These are phyloP conservation scores for Hypoxylon fragiforme DNA, from an alignment of 495 filamentous ascomycete genomes.

Conservation along the genomic window DNA sequence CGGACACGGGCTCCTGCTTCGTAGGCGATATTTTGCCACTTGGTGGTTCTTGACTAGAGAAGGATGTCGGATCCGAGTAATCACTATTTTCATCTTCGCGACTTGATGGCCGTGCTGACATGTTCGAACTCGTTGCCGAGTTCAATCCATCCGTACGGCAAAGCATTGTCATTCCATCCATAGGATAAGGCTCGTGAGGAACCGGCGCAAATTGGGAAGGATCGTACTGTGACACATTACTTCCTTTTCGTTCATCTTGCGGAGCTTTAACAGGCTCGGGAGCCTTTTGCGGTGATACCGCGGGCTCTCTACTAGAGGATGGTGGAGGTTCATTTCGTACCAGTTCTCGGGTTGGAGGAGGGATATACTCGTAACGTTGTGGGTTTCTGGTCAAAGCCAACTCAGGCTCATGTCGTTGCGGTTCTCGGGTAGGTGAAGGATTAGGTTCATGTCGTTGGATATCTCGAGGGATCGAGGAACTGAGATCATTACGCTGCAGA, in stretches of 20 bases:
- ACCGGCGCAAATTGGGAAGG: constrained; percentile 65
- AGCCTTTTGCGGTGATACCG: constrained; percentile 58
- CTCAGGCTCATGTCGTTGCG: constrained; percentile 6
- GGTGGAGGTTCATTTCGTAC: constrained; percentile 56
- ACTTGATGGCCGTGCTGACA: constrained; percentile 75
- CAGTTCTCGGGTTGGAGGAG: constrained; percentile 51
- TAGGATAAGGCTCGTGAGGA: constrained; percentile 91
- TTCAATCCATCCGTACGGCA: constrained; percentile 70
- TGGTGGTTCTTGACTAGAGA: constrained; percentile 77
- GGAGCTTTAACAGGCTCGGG: constrained; percentile 16
- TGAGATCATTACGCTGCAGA: background rate
- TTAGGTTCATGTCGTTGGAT: background rate
- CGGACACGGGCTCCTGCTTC: constrained; percentile 63
- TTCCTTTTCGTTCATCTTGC: constrained; percentile 44
- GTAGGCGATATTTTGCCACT: constrained; percentile 69
- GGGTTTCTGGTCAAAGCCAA: constrained; percentile 1
- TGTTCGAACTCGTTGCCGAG: constrained; percentile 79
- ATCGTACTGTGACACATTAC: constrained; percentile 53
- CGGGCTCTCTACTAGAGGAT: constrained; percentile 56
- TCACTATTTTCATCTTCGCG: constrained; percentile 92
- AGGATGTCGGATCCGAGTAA: constrained; percentile 84
- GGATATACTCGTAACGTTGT: constrained; percentile 15
- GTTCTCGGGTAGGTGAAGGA: background rate
- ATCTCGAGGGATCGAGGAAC: constrained; percentile 1
- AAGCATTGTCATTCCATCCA: constrained; percentile 99